Evolutionary conservation across 1,284 basidiomycete genomes (phyloP).

Genomic region (Microbotryum violaceum): DNA sequence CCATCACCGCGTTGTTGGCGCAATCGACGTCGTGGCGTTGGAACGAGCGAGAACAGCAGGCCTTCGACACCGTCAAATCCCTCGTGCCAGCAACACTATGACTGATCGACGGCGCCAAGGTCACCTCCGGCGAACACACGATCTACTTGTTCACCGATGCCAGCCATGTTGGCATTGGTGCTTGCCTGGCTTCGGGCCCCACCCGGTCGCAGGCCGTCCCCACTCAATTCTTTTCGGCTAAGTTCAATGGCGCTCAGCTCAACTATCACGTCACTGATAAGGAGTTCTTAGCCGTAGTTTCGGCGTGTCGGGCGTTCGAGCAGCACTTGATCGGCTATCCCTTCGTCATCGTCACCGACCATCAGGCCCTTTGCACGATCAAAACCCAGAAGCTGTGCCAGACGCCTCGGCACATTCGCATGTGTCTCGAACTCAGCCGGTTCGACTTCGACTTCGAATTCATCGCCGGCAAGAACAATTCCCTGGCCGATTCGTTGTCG

Average conservation of each 20-base stretch:
- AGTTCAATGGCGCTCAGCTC: conserved; percentile 20
- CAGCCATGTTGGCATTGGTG: conserved; percentile 42
- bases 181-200: conserved; percentile 40
- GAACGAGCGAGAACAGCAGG: conserved; percentile 11
- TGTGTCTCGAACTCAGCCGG: conserved; percentile 8
- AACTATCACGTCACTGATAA: conserved; percentile 17
- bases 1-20: conserved; percentile 34
- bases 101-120: conserved; percentile 38
- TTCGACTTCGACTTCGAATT: conserved; percentile 13
- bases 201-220: conserved; percentile 3
- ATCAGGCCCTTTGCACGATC: conserved; percentile 13
- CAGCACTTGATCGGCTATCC: conserved; percentile 14
- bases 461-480: conserved; percentile 8
- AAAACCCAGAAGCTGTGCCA: conserved; percentile 1
- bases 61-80: conserved; percentile 42
- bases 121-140: conserved; percentile 31
- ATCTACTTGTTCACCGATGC: conserved; percentile 48
- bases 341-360: conserved; percentile 16
- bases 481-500: conserved; percentile 8
- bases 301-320: neutral
- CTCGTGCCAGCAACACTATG: conserved; percentile 34
- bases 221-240: conserved; percentile 18
- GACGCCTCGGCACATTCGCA: conserved; percentile 3
- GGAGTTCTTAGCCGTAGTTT: conserved; percentile 15
- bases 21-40: conserved; percentile 30